These are phyloP conservation scores for Fusarium newnesense DNA, from an alignment of 2,329 filamentous ascomycete species.

Conservation along the genomic window DNA sequence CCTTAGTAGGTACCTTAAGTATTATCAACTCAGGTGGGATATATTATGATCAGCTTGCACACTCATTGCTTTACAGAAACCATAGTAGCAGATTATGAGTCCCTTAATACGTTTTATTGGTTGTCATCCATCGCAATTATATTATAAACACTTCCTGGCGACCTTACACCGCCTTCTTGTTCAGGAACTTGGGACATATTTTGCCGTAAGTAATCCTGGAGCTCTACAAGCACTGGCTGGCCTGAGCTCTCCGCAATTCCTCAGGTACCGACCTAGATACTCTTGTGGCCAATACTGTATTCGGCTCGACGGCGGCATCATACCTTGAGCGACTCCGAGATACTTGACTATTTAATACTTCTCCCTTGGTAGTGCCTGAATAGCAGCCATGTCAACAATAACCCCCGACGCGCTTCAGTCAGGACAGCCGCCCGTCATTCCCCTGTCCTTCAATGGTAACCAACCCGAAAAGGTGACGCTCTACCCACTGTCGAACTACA, in stretches of 20 bases:
- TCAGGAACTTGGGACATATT: slow-evolving; percentile 1
- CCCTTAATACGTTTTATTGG: not conserved
- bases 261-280: not conserved
- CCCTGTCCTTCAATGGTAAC: slow-evolving; percentile 85
- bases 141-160: not conserved
- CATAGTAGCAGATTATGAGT: not conserved
- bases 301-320: not conserved
- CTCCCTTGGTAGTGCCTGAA: not conserved
- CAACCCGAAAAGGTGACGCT: slow-evolving; percentile 91
- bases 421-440: slow-evolving; percentile 80
- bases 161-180: slow-evolving; percentile 23
- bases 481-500: slow-evolving; percentile 97
- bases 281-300: slow-evolving; percentile 13
- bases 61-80: not conserved
- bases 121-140: not conserved
- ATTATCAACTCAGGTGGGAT: not conserved
- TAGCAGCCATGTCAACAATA: slow-evolving; percentile 79
- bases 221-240: slow-evolving; percentile 18
- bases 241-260: slow-evolving; percentile 7
- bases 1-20: too few relatives aligned
- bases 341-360: not conserved
- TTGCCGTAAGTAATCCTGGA: slow-evolving; percentile 29
- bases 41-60: not conserved
- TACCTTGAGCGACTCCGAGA: not conserved
- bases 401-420: slow-evolving; percentile 81